Evolutionary conservation across 768 basidiomycete genomes (phyloP), one percentile per base, ranked within the genome.

Genomic region (Suillus subalutaceus): DNA sequence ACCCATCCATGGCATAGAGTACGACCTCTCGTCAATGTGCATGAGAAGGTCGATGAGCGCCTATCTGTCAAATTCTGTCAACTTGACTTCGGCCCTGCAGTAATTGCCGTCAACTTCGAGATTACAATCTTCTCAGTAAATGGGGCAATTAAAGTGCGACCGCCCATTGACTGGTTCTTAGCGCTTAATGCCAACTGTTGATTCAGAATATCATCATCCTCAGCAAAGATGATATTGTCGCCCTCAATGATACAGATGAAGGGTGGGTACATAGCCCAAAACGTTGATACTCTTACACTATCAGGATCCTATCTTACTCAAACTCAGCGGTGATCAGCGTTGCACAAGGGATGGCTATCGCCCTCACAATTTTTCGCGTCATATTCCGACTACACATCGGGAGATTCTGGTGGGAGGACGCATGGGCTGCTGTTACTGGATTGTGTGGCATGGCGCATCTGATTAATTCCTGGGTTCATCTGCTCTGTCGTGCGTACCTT

Each of bases 321-420:
- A 30, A 30, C 30, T 30, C n/a, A 65, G 65, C 50, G 35, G 32
- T 15, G 37, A 18, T 8, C 3, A 70, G 73, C 18, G 38, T 73
- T 50, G 59, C 72, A 12, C 72, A 77, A 40, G 70, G 6, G 3
- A 35, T 70, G 1, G 75, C 68, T 26, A 15, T 76, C 4, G 57
- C 63, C 30, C 53, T 72, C 10, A 76, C 53, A 55, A 18, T 66
- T 1, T 75, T 78, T 59, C 73, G 76, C 48, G 73, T 78, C 26
- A 73, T 67, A 69, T 71, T 75, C 62, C 73, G 76, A 55, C 62
- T 70, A 55, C 55, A 66, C 32, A 70, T 70, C 20, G 63, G 63
- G 56, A 70, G 72, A 13, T 66, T 78, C 30, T 73, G 76, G 76
- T 76, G 72, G 75, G 76, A 76, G 44, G 75, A 76, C 41, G 64